These are phyloP conservation scores for Graphilbum fragrans DNA, from an alignment of 2,329 filamentous ascomycete species.

Conservation along the genomic window DNA sequence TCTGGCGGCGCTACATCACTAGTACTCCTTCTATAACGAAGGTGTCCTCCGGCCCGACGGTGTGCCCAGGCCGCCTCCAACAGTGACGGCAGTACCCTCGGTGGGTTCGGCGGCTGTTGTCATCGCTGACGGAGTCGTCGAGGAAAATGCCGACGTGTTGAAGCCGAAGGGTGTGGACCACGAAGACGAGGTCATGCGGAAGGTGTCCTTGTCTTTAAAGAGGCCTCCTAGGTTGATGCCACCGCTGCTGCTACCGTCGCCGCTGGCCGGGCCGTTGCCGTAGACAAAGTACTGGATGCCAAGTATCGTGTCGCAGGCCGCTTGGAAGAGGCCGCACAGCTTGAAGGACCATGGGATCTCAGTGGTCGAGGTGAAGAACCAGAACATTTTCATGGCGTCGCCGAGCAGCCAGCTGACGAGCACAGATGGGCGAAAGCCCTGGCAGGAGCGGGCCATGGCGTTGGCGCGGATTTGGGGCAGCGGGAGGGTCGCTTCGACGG, in stretches of 20 bases:
- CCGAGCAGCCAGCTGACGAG: slow-evolving; percentile 68
- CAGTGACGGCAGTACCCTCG: neutral
- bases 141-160: too few relatives aligned
- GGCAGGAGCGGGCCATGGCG: slow-evolving; percentile 54
- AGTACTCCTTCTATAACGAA: neutral
- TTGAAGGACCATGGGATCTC: slow-evolving; percentile 71
- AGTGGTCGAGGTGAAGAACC: slow-evolving; percentile 62
- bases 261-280: slow-evolving; percentile 35
- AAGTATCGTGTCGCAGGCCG: slow-evolving; percentile 60
- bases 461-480: slow-evolving; percentile 70
- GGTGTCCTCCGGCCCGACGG: neutral
- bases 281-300: slow-evolving; percentile 66
- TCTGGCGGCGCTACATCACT: too few relatives aligned
- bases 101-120: neutral
- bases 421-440: slow-evolving; percentile 66
- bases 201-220: neutral
- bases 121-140: too few relatives aligned
- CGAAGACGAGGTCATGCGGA: neutral
- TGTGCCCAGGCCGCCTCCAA: neutral
- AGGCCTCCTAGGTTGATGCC: neutral
- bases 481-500: slow-evolving; percentile 70
- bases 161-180: too few relatives aligned
- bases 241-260: slow-evolving; percentile 7
- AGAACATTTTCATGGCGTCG: slow-evolving; percentile 79
- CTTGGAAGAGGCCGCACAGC: slow-evolving; percentile 71